These are phyloP conservation scores for Phytopythium cucurbitacearum DNA, from an alignment of 352 stramenopile species.

Conservation along the genomic window DNA sequence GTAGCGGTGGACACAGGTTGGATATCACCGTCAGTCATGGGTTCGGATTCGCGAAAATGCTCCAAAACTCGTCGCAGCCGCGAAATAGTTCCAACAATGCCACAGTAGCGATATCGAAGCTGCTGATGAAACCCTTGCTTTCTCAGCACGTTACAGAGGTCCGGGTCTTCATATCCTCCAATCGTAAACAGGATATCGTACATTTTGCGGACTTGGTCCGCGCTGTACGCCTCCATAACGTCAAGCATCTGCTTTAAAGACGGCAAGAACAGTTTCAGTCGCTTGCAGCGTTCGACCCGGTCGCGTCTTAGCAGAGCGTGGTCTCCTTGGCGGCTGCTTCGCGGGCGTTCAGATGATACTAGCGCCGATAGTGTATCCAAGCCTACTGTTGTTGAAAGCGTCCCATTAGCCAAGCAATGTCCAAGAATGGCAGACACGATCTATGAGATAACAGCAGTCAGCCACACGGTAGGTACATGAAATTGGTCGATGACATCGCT, in stretches of 20 bases:
- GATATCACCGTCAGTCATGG: not conserved
- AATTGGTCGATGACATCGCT: not conserved
- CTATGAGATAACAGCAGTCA: conserved; percentile 7
- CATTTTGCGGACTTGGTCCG: conserved; percentile 34
- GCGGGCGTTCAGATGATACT: conserved; percentile 5
- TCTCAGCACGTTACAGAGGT: conserved; percentile 44
- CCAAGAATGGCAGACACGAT: conserved; percentile 33
- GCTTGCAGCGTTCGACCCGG: conserved; percentile 16
- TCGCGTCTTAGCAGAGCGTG: conserved; percentile 10
- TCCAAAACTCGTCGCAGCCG: conserved; percentile 26
- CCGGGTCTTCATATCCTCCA: conserved; percentile 36
- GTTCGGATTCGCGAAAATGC: conserved; percentile 18
- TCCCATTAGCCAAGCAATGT: conserved; percentile 23
- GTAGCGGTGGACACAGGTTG: not conserved
- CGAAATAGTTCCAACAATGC: conserved; percentile 42
- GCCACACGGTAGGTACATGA: not conserved
- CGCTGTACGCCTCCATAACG: conserved; percentile 31
- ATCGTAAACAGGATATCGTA: conserved; percentile 55
- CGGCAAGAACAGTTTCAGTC: conserved; percentile 31
- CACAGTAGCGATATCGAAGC: conserved; percentile 36
- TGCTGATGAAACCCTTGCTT: conserved; percentile 62
- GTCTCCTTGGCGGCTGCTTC: not conserved
- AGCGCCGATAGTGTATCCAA: conserved; percentile 32
- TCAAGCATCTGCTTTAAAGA: conserved; percentile 57
- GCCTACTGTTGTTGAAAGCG: conserved; percentile 22